A percentile compares a stretch with the other conserved stretches of the same genome.
Evolutionary conservation across 2,329 filamentous ascomycete species (phyloP).

Genomic region (Xylariaceae sp.): DNA sequence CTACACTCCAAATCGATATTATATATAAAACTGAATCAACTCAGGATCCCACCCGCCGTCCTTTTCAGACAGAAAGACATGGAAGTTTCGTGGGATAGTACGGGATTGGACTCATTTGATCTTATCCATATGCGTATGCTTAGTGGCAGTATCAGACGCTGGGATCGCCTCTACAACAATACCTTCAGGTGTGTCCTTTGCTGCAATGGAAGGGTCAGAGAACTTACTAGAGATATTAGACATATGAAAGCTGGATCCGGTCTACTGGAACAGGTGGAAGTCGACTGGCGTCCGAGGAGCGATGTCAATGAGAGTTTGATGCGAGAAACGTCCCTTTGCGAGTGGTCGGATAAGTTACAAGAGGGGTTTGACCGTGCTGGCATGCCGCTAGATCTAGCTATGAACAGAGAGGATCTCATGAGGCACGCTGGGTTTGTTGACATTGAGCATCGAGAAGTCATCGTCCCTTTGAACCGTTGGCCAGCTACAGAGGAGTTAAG

Average conservation of each 20-base stretch:
- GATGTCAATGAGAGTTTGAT: slow-evolving; percentile 49
- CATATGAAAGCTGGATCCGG: slow-evolving; percentile 74
- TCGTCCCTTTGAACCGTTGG: slow-evolving; percentile 73
- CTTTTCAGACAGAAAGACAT: slow-evolving; percentile 71
- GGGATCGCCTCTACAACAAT: slow-evolving; percentile 70
- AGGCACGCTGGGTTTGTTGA: slow-evolving; percentile 73
- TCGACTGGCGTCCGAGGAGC: slow-evolving; percentile 74
- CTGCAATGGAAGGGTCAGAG: too few relatives aligned
- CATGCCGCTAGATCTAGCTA: slow-evolving; percentile 60
- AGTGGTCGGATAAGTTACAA: slow-evolving; percentile 68
- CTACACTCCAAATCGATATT: too few relatives aligned
- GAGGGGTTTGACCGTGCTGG: slow-evolving; percentile 63
- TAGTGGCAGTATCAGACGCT: slow-evolving; percentile 71
- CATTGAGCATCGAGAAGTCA: slow-evolving; percentile 65
- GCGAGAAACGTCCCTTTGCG: slow-evolving; percentile 50
- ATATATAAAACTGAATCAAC: slow-evolving; percentile 16
- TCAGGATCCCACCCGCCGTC: slow-evolving; percentile 67
- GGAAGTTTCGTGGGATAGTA: slow-evolving; percentile 64
- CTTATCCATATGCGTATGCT: slow-evolving; percentile 80
- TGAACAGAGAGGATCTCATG: slow-evolving; percentile 55
- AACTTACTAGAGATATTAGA: too few relatives aligned
- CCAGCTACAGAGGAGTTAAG: slow-evolving; percentile 59
- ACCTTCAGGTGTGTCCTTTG: slow-evolving; percentile 60
- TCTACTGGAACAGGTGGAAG: slow-evolving; percentile 81
- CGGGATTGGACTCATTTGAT: slow-evolving; percentile 60